These are phyloP conservation scores for Hymenotorrendiella dingleyae DNA, from an alignment of 2,329 filamentous ascomycete species.

Conservation along the genomic window DNA sequence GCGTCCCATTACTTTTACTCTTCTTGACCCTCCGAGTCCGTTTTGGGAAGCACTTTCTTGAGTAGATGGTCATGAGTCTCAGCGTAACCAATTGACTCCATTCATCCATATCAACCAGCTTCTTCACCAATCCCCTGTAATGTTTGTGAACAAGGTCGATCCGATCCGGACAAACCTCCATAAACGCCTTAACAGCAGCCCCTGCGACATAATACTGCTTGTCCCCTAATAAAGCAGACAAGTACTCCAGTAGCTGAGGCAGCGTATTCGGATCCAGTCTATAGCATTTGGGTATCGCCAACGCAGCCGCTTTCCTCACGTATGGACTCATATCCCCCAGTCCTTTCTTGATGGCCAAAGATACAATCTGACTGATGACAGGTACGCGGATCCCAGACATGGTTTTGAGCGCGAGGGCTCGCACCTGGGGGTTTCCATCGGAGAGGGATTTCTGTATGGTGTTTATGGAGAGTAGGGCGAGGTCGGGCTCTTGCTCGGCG, in stretches of 20 bases:
- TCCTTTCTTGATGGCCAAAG: slow-evolving; percentile 90
- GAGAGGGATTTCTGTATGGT: slow-evolving; percentile 97
- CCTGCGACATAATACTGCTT: slow-evolving; percentile 96
- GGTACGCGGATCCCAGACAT: slow-evolving; percentile 98
- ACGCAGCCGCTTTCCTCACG: slow-evolving; percentile 84
- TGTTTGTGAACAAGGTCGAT: slow-evolving; percentile 87
- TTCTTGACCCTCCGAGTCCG: slow-evolving; percentile 54
- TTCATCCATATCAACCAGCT: slow-evolving; percentile 98
- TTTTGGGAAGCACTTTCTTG: slow-evolving; percentile 79
- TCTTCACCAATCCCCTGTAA: slow-evolving; percentile 78
- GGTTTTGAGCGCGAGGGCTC: slow-evolving; percentile 86
- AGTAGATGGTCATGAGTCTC: slow-evolving; percentile 76
- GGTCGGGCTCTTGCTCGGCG: slow-evolving; percentile 92
- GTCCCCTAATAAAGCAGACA: slow-evolving; percentile 74
- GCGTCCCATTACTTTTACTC: slow-evolving; percentile 44
- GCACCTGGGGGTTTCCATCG: slow-evolving; percentile 82
- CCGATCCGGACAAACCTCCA: slow-evolving; percentile 82
- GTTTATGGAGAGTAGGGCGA: slow-evolving; percentile 93
- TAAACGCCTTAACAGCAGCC: slow-evolving; percentile 80
- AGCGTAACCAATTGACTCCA: slow-evolving; percentile 89
- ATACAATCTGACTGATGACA: slow-evolving; percentile 96
- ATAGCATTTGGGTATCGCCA: slow-evolving; percentile 95
- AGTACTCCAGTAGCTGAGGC: slow-evolving; percentile 78
- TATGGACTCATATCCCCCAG: slow-evolving; percentile 89
- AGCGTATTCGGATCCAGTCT: slow-evolving; percentile 79